Evolutionary conservation across 257 asterid species (phyloP).

Genomic region (Marsdenia floribunda): DNA sequence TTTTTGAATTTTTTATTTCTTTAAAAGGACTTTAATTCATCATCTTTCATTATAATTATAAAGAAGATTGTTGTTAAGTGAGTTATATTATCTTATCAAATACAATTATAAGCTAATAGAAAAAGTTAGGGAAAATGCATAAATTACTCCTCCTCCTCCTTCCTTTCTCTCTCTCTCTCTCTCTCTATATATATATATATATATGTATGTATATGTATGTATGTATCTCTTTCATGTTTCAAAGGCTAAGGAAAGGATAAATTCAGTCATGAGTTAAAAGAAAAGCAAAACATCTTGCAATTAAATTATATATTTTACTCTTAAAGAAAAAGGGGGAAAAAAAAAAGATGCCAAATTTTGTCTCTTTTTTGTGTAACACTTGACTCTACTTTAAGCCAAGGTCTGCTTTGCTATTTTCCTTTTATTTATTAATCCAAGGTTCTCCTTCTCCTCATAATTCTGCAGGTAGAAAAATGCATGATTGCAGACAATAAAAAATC

Average conservation of each 20-base stretch:
- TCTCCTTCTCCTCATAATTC: slow-evolving; percentile 7
- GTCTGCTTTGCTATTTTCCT: background rate
- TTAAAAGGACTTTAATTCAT: no score
- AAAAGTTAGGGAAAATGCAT: background rate
- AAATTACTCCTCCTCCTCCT: no score
- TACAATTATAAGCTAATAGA: background rate
- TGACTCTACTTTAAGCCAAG: background rate
- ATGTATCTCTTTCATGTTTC: no score
- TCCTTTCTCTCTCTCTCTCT: no score
- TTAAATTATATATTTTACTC: background rate
- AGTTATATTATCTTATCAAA: no score
- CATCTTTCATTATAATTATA: no score
- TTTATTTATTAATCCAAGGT: background rate
- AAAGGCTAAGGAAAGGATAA: background rate
- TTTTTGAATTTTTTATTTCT: no score
- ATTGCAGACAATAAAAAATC: background rate
- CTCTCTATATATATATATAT: no score
- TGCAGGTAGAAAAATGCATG: slow-evolving; percentile 2
- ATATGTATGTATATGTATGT: no score
- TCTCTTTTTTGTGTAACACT: slow-evolving; percentile 4
- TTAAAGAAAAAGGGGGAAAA: background rate
- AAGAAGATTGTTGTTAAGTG: no score
- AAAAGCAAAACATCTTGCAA: background rate
- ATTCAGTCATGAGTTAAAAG: background rate
- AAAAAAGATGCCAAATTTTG: slow-evolving; percentile 12